Evolutionary conservation across 1,284 basidiomycete species (phyloP).

Genomic region (Ceratobasidium theobromae): DNA sequence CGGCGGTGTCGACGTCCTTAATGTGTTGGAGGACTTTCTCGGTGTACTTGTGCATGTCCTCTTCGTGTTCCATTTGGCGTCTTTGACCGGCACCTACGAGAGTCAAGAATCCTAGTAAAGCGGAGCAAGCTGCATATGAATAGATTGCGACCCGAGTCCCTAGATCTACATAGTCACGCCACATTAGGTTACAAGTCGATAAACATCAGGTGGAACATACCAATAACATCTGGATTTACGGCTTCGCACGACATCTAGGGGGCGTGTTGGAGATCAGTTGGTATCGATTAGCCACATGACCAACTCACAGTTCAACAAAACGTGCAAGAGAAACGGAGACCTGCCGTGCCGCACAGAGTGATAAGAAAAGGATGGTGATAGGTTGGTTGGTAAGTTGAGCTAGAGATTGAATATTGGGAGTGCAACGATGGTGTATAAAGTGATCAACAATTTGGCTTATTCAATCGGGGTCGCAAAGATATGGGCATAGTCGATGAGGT

Average conservation of each 20-base stretch:
- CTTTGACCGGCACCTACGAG: not conserved
- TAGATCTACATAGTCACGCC: not conserved
- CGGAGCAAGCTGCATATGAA: slow-evolving; percentile 13
- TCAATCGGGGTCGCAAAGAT: no score
- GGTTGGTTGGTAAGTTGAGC: no score
- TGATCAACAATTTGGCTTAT: no score
- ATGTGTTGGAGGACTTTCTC: slow-evolving; percentile 9
- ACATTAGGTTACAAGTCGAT: not conserved
- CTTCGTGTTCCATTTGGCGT: not conserved
- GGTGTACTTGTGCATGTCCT: not conserved
- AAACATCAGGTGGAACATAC: not conserved
- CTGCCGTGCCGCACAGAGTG: no score
- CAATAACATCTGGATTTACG: slow-evolving; percentile 9
- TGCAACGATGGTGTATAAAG: no score
- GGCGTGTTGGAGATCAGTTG: not conserved
- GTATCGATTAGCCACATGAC: no score
- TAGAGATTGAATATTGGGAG: no score
- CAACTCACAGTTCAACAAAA: not conserved
- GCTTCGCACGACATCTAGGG: slow-evolving; percentile 11
- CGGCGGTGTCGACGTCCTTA: slow-evolving; percentile 12
- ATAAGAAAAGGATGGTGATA: no score
- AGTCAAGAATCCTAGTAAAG: slow-evolving; percentile 16
- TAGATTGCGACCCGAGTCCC: slow-evolving; percentile 18
- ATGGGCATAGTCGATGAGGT: no score
- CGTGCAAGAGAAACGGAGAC: no score